phyloP scores from a whole-genome alignment of 495 filamentous ascomycete genomes.

The Corynascus novoguineensis region DNA sequence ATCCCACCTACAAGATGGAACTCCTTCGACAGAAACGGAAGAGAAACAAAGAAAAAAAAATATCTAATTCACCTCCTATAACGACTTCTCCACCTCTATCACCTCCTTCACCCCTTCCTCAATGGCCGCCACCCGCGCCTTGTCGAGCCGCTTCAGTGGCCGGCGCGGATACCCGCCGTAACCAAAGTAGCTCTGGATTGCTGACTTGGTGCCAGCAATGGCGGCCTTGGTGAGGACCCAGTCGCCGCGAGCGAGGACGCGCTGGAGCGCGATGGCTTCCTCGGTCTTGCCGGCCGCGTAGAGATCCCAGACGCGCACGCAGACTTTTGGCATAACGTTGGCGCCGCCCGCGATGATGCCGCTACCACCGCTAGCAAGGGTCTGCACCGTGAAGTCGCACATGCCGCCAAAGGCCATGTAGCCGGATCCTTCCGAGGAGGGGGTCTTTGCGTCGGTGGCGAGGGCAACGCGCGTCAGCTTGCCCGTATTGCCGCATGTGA shows the following conservation, averaged over 20 bases:
- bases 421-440: slow-evolving; percentile 55
- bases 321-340: slow-evolving; percentile 78
- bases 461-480: slow-evolving; percentile 81
- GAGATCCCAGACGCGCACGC: slow-evolving; percentile 75
- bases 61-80: slow-evolving; percentile 30
- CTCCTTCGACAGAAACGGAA: too few relatives aligned
- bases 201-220: slow-evolving; percentile 80
- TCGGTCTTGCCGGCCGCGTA: slow-evolving; percentile 66
- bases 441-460: slow-evolving; percentile 67
- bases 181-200: slow-evolving; percentile 76
- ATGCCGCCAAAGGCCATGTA: slow-evolving; percentile 89
- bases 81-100: slow-evolving; percentile 49
- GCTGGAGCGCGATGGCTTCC: slow-evolving; percentile 69
- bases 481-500: slow-evolving; percentile 86
- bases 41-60: too few relatives aligned
- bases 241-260: slow-evolving; percentile 65
- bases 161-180: slow-evolving; percentile 75
- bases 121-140: slow-evolving; percentile 57
- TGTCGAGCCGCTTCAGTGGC: slow-evolving; percentile 62
- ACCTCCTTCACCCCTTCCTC: slow-evolving; percentile 67
- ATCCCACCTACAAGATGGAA: too few relatives aligned
- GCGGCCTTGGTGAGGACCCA: slow-evolving; percentile 84
- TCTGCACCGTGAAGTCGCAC: slow-evolving; percentile 82
- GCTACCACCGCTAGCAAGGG: slow-evolving; percentile 69
- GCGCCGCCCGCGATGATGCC: slow-evolving; percentile 85